Conservation (phyloP, 805 yeast genomes). For the Candida manassasensis region DNA sequence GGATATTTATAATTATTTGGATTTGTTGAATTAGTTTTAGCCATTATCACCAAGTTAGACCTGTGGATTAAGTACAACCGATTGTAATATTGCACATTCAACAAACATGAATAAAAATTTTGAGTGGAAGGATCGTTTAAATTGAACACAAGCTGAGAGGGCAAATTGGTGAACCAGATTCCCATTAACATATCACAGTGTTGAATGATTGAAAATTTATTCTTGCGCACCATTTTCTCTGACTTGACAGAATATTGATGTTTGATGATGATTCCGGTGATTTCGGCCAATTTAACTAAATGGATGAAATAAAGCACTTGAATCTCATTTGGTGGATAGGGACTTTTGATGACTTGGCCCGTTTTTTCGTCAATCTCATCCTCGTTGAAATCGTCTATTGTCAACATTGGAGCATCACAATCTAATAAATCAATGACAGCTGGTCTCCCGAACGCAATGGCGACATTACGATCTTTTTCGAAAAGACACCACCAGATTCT, state of each 20-base stretch:
- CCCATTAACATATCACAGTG: conserved; percentile 76
- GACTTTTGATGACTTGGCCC: conserved; percentile 23
- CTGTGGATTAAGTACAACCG: conserved; percentile 68
- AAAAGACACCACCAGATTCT: conserved; percentile 77
- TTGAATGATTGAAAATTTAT: conserved; percentile 44
- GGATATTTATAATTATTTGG: conserved; percentile 51
- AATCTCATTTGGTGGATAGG: conserved; percentile 42
- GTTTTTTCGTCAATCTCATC: conserved; percentile 24
- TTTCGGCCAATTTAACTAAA: conserved; percentile 61
- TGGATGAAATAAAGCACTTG: conserved; percentile 59
- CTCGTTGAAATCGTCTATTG: conserved; percentile 59
- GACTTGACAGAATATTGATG: conserved; percentile 71
- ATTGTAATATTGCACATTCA: conserved; percentile 69
- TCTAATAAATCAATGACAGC: conserved; percentile 63
- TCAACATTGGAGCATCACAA: conserved; percentile 71
- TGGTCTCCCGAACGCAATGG: conserved; percentile 75
- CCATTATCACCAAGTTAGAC: conserved; percentile 55
- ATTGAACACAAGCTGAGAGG: conserved; percentile 58
- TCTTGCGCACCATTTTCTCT: conserved; percentile 45
- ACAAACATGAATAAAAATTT: conserved; percentile 51
- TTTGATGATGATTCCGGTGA: conserved; percentile 62
- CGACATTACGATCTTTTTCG: conserved; percentile 63
- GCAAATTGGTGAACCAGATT: conserved; percentile 66
- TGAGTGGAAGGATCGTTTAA: conserved; percentile 51
- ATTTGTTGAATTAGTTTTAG: conserved; percentile 33